phyloP scores from a whole-genome alignment of 371 early-diverging fungal species.

The Mucor lusitanicus region DNA sequence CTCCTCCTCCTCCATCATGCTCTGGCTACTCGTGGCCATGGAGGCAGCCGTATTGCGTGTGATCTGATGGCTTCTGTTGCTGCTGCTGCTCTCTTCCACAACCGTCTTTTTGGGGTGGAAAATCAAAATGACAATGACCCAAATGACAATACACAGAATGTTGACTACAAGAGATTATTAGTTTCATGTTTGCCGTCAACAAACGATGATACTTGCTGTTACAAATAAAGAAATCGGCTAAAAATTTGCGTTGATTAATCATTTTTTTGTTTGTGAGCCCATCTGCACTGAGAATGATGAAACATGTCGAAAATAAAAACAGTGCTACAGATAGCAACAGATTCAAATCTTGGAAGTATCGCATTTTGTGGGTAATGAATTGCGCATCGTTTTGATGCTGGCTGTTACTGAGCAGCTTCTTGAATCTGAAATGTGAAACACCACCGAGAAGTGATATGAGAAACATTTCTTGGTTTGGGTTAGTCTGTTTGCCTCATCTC shows the following conservation, averaged over 20 bases:
- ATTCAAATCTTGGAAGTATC: slow-evolving; percentile 53
- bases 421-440: slow-evolving; percentile 49
- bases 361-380: slow-evolving; percentile 37
- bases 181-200: not conserved
- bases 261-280: slow-evolving; percentile 32
- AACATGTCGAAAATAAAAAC: slow-evolving; percentile 27
- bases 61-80: not conserved
- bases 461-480: slow-evolving; percentile 27
- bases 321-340: slow-evolving; percentile 36
- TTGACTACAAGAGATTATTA: slow-evolving; percentile 30
- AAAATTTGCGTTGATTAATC: slow-evolving; percentile 41
- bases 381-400: slow-evolving; percentile 26
- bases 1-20: not conserved
- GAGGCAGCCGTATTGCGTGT: not conserved
- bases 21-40: not conserved
- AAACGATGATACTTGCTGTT: slow-evolving; percentile 30
- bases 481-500: not conserved
- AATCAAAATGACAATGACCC: slow-evolving; percentile 44
- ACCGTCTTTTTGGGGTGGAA: slow-evolving; percentile 40
- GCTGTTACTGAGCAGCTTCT: slow-evolving; percentile 31
- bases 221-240: slow-evolving; percentile 49
- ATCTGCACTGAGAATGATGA: slow-evolving; percentile 47
- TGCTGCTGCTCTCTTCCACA: not conserved
- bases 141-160: slow-evolving; percentile 31
- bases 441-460: slow-evolving; percentile 42